These are phyloP conservation scores for Thalassia testudinum DNA, from an alignment of 116 monocot genomes.

Conservation along the genomic window DNA sequence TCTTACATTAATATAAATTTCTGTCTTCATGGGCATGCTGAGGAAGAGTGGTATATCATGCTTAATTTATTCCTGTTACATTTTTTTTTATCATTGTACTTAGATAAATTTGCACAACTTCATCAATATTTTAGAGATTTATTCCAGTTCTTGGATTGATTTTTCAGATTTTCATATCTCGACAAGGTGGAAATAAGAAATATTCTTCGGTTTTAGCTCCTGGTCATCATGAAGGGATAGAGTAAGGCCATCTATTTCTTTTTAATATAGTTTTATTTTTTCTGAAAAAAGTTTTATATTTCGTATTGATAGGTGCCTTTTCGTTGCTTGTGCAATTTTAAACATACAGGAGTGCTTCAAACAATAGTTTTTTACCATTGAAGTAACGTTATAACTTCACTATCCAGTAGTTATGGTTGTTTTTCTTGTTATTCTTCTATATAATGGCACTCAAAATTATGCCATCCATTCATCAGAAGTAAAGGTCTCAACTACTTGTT, in stretches of 20 bases:
- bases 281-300: no score
- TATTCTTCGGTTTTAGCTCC: conserved; percentile 81
- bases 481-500: no score
- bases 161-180: conserved; percentile 81
- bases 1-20: background rate
- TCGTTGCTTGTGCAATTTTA: no score
- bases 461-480: no score
- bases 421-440: no score
- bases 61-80: background rate
- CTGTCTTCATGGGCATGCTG: no score
- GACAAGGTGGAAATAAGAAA: conserved; percentile 90
- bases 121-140: background rate
- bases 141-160: background rate
- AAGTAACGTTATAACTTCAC: no score
- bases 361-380: no score
- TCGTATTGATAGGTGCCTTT: no score
- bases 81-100: background rate
- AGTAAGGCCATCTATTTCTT: conserved; percentile 22
- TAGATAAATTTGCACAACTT: background rate
- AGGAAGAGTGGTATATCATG: background rate
- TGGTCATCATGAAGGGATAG: conserved; percentile 81
- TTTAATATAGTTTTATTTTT: background rate
- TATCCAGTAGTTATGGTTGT: no score
- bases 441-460: no score
- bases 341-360: no score